Evolutionary conservation across 2,329 filamentous ascomycete species (phyloP), one percentile per base, ranked within the genome.

Genomic region (Botrytis medusae): DNA sequence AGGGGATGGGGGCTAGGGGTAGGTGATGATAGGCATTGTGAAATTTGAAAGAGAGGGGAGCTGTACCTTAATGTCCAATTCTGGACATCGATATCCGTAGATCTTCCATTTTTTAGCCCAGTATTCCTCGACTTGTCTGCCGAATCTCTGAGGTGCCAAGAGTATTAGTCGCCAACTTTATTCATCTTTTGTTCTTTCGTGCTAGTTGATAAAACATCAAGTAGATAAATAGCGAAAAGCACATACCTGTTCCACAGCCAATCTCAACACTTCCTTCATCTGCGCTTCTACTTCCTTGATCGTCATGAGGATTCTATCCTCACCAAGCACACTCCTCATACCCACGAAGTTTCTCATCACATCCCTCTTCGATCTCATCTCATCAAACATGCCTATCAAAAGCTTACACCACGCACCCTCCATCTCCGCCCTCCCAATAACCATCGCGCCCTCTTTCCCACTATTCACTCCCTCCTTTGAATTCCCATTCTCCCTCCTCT

Each of bases 321-420:
- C 48, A 6, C 8, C n/a, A 29, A n/a, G 18, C 34, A 18, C 18
- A 29, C 3, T 18, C 16, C 65, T 42, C 65, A 25, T 25, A 0
- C 65, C 65, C 2, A 68, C 65, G 42, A 32, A 68, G 1, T 25
- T n/a, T n/a, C 65, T 68, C 65, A 68, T 29, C 10, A 42, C 10
- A 29, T 57, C 65, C 34, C 48, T 42, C 16, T 42, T 22, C 18
- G 25, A 20, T 10, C 48, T 57, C 65, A 68, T 68, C 18, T 68
- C 65, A 20, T 68, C 65, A 42, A 57, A 68, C 25, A 68, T 32
- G 1, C 65, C 65, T 9, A 57, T 18, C 16, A 68, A n/a, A 40
- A 68, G 16, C 18, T 57, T 68, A 16, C 51, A n/a, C 65, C 65
- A 68, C 9, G 65, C 65, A 0, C 48, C 65, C 10, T 68, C 65